Conservation (phyloP, 768 basidiomycete genomes). For the Lactarius quietus region DNA sequence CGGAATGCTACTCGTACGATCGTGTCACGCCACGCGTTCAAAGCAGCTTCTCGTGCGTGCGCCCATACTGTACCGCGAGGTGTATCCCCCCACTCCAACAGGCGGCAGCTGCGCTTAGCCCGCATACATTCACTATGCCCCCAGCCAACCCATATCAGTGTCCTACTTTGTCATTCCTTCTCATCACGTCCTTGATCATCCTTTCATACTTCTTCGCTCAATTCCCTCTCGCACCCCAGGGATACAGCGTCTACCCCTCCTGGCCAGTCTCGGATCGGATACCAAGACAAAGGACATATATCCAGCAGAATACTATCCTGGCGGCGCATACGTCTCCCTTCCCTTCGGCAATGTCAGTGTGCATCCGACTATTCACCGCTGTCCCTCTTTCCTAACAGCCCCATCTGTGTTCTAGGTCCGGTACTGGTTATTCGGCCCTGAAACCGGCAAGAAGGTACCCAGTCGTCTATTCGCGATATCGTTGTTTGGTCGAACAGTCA, state of each 20-base stretch:
- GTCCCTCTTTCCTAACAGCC: not conserved
- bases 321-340: slow-evolving; percentile 59
- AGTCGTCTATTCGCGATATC: not conserved
- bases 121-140: slow-evolving; percentile 24
- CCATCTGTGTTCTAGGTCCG: slow-evolving; percentile 44
- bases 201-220: slow-evolving; percentile 58
- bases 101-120: slow-evolving; percentile 5
- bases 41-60: not conserved
- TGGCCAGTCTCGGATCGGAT: slow-evolving; percentile 54
- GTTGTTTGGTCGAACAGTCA: not conserved
- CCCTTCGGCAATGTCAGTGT: slow-evolving; percentile 59
- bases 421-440: slow-evolving; percentile 77
- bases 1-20: not conserved
- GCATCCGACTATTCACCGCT: not conserved
- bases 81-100: not conserved
- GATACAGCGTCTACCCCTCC: slow-evolving; percentile 50
- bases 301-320: slow-evolving; percentile 62
- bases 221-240: slow-evolving; percentile 58
- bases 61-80: not conserved
- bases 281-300: slow-evolving; percentile 67
- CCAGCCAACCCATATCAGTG: slow-evolving; percentile 33
- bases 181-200: slow-evolving; percentile 59
- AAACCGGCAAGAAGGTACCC: slow-evolving; percentile 57
- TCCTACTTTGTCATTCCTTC: slow-evolving; percentile 52
- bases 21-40: not conserved